phyloP scores from a whole-genome alignment of 192 early-diverging fungal genomes.

The Backusella australiensis region DNA sequence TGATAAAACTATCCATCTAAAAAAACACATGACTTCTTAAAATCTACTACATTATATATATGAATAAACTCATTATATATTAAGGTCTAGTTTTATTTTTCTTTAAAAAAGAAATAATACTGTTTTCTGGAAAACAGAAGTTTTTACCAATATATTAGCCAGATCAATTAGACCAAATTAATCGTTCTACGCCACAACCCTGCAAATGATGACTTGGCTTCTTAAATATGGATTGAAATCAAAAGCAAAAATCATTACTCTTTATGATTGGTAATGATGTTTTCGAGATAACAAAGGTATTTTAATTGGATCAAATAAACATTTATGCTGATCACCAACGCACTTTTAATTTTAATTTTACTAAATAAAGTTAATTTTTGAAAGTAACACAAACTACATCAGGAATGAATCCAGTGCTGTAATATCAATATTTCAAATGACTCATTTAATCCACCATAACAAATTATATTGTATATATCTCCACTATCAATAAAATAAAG shows the following conservation, averaged over 20 bases:
- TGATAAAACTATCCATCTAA: no score
- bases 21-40: no score
- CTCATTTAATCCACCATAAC: no score
- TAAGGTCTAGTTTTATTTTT: no score
- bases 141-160: background rate
- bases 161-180: no score
- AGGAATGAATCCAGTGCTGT: no score
- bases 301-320: background rate
- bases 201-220: background rate
- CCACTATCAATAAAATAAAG: no score
- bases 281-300: background rate
- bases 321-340: background rate
- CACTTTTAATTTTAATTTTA: background rate
- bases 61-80: no score
- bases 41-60: no score
- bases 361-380: background rate
- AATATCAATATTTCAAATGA: no score
- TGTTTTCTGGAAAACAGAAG: background rate
- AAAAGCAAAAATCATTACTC: background rate
- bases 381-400: background rate
- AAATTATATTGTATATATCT: no score
- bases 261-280: background rate
- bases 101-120: no score
- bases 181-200: background rate
- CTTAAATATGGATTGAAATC: background rate